These are phyloP conservation scores for Scytalidium lignicola DNA, from an alignment of 2,329 filamentous ascomycete genomes.

Conservation along the genomic window DNA sequence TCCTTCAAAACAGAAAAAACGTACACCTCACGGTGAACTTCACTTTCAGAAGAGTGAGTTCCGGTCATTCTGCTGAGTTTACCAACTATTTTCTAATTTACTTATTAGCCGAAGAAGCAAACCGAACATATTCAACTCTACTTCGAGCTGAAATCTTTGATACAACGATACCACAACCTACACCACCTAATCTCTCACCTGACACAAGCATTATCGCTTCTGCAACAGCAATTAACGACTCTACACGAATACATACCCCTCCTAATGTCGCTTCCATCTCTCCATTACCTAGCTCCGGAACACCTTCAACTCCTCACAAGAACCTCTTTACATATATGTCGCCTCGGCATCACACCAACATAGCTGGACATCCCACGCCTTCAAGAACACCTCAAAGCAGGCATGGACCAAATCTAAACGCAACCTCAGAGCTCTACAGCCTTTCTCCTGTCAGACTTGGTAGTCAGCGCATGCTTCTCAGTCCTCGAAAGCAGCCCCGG, in stretches of 20 bases:
- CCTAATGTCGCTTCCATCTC: constrained; percentile 59
- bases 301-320: constrained; percentile 93
- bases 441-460: constrained; percentile 88
- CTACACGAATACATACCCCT: constrained; percentile 74
- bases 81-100: constrained; percentile 3
- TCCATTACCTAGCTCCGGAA: constrained; percentile 67
- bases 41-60: constrained; percentile 86
- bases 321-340: constrained; percentile 93
- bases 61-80: not conserved
- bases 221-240: constrained; percentile 54
- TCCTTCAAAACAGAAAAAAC: constrained; percentile 78
- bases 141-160: constrained; percentile 92
- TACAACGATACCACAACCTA: constrained; percentile 75
- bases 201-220: constrained; percentile 47
- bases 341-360: constrained; percentile 59
- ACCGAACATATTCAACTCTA: constrained; percentile 83
- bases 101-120: constrained; percentile 76
- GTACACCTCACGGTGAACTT: constrained; percentile 81
- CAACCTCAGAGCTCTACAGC: constrained; percentile 89
- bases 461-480: constrained; percentile 89
- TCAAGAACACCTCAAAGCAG: constrained; percentile 85
- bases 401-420: constrained; percentile 83
- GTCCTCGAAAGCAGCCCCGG: constrained; percentile 80
- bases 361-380: constrained; percentile 79
- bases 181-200: constrained; percentile 57